Base-by-base conservation (phyloP, 2,329 filamentous ascomycete genomes). In the Fusarium mundagurra region DNA sequence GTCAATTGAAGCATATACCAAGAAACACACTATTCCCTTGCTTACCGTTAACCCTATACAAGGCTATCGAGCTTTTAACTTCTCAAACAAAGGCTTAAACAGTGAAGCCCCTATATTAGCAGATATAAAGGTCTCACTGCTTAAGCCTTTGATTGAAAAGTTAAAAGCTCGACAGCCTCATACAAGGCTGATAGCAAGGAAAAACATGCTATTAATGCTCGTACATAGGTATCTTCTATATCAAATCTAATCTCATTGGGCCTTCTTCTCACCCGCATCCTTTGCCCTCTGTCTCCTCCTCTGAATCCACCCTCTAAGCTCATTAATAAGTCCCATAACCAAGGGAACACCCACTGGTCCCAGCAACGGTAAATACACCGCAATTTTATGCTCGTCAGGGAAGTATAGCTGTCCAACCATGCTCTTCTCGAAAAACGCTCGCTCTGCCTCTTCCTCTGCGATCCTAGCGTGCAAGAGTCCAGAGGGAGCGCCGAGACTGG, bases 401-500 rank as follows among this genome's bases (percentile, higher is more conserved):
- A 99, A 99, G 83, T 98, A 99, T 5, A 98, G 92, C 84, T 98
- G 96, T 0, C 95, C 96, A 18, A 99, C 96, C 96, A 99, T 99
- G 80, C 94, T 97, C 84, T 97, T 97, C 83, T 99, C 96, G 77
- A 99, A 99, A 83, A 99, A 99, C 0, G 96, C 96, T 69, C 93
- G 91, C 82, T 99, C 96, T 1, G 95, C 96, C 80, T 97, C 94
- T 6, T 90, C 89, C 83, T 98, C 95, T 11, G 96, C 96, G 53
- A 94, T 90, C 16, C 94, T 90, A 0, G 96, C 96, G 80, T 96
- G 92, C 71, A 92, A 89, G 44, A 99, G 85, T 0, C 95, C 95
- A 34, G 91, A 88, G 1, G 85, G 84, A 0, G 86, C 86, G 41
- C 90, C 90, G 5, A 98, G 86, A 61, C 90, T 90, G 31, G 91